These are phyloP conservation scores for Trichoderma sp. DNA, from an alignment of 2,329 filamentous ascomycete species.

Conservation along the genomic window DNA sequence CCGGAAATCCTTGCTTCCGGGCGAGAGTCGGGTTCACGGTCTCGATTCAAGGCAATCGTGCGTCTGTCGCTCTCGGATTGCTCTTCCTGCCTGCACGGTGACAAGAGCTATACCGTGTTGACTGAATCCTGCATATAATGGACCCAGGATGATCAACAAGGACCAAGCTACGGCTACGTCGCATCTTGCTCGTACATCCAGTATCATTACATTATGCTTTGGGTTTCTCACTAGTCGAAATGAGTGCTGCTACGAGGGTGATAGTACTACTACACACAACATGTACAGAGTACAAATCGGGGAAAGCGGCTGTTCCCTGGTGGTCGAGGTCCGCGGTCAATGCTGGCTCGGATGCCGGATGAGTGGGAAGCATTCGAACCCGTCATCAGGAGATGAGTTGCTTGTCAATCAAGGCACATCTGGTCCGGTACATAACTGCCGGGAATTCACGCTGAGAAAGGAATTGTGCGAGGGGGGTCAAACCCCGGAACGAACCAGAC, in stretches of 20 bases:
- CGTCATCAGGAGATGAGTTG: constrained; percentile 1
- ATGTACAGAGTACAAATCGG: background rate
- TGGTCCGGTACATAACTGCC: constrained; percentile 1
- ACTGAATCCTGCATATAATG: background rate
- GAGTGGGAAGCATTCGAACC: background rate
- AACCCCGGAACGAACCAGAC: background rate
- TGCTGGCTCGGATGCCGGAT: constrained; percentile 18
- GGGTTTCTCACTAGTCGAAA: background rate
- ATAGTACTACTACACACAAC: background rate
- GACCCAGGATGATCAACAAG: background rate
- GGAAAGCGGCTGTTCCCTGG: background rate
- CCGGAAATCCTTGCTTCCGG: background rate
- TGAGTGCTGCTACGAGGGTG: background rate
- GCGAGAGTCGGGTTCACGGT: background rate
- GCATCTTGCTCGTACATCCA: background rate
- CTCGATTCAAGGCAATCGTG: background rate
- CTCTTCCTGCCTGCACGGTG: background rate
- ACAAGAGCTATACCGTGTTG: background rate
- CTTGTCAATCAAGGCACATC: background rate
- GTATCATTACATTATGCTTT: background rate
- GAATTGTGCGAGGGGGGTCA: background rate
- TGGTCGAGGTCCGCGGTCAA: constrained; percentile 10
- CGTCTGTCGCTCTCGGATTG: background rate
- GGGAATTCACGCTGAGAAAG: background rate
- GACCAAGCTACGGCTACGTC: background rate